phyloP scores from a whole-genome alignment of 164 flowering plant species.

The Chimonanthus praecox region DNA sequence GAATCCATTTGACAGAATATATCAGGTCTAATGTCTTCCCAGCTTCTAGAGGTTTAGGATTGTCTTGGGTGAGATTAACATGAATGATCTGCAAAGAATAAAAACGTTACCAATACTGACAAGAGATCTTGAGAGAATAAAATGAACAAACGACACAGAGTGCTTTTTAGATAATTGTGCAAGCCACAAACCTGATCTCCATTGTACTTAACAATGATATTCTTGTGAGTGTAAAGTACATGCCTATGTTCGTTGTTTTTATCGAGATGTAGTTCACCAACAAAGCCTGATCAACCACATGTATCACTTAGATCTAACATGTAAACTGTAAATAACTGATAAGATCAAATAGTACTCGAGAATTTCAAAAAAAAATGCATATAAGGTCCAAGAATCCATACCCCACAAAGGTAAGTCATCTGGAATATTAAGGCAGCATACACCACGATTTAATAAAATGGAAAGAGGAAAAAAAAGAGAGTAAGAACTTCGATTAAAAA shows the following conservation, averaged over 20 bases:
- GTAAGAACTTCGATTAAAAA: not conserved
- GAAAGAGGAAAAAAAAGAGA: constrained; percentile 1
- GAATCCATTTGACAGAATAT: constrained; percentile 78
- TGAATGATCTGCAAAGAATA: constrained; percentile 73
- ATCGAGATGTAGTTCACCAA: constrained; percentile 81
- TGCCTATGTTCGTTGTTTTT: constrained; percentile 69
- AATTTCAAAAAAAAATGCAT: not conserved
- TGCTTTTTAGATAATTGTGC: not conserved
- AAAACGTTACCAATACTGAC: not conserved
- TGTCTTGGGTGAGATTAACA: constrained; percentile 86
- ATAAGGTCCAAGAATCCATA: constrained; percentile 29
- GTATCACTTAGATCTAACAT: not conserved
- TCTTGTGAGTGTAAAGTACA: constrained; percentile 77
- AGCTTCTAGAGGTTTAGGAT: constrained; percentile 67
- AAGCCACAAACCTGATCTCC: constrained; percentile 65
- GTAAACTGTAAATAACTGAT: not conserved
- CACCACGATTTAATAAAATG: constrained; percentile 7
- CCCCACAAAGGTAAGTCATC: constrained; percentile 99
- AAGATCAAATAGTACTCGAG: not conserved
- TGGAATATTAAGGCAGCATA: constrained; percentile 28
- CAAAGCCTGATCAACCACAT: constrained; percentile 50
- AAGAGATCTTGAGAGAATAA: not conserved
- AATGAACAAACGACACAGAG: not conserved
- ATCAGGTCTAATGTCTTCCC: constrained; percentile 74
- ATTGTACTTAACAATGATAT: constrained; percentile 58